Conservation (phyloP, 176 grass and related monocot genomes). For the Ampelocalamus luodianensis region DNA sequence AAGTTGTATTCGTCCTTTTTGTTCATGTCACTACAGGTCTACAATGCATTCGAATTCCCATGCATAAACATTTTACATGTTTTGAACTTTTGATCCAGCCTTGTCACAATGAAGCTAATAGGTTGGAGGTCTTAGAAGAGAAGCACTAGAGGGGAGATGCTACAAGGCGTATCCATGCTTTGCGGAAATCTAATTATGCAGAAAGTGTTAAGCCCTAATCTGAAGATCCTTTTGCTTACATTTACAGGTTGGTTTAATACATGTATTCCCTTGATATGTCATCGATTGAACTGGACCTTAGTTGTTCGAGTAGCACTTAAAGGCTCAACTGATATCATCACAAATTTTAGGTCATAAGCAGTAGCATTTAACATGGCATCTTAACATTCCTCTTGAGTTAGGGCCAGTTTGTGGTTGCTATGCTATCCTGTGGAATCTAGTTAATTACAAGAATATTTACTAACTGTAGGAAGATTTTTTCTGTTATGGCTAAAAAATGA, state of each 20-base stretch:
- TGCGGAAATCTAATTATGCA: neutral
- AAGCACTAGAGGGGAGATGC: constrained; percentile 46
- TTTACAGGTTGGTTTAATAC: no score
- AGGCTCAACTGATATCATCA: no score
- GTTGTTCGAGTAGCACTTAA: no score
- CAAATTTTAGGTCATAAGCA: no score
- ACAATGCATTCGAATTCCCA: neutral
- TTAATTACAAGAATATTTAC: neutral
- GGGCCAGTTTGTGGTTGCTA: no score
- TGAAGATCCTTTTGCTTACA: no score
- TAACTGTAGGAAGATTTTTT: no score
- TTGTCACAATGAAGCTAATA: constrained; percentile 34
- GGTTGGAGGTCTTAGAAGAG: constrained; percentile 40
- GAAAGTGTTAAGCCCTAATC: constrained; percentile 9
- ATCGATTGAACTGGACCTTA: accelerated
- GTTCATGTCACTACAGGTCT: neutral
- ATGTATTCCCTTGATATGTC: accelerated
- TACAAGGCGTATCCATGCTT: constrained; percentile 35
- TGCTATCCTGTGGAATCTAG: neutral
- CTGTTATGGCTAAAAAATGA: no score
- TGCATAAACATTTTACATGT: neutral
- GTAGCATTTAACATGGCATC: no score
- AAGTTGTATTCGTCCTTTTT: no score
- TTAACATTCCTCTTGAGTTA: no score
- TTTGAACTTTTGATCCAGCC: constrained; percentile 23